Percentiles rank a stretch among this genome's conserved stretches.
phyloP scores from a whole-genome alignment of 495 filamentous ascomycete genomes.

The Penicillium riverlandense region DNA sequence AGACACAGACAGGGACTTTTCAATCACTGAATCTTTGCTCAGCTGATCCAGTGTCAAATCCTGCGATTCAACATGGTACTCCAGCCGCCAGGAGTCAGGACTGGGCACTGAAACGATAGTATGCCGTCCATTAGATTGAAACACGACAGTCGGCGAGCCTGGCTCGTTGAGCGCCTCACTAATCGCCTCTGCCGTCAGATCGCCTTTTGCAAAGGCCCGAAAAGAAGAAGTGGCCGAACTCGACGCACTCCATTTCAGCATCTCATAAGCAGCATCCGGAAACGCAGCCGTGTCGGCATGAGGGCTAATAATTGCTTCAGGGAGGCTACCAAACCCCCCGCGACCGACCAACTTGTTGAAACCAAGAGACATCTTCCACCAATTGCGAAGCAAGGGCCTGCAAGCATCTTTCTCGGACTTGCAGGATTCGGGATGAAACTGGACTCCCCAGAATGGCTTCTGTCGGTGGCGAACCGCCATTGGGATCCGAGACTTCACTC shows the following conservation, averaged over 20 bases:
- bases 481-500: conserved; percentile 42
- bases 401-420: conserved; percentile 68
- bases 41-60: conserved; percentile 19
- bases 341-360: conserved; percentile 34
- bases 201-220: conserved; percentile 14
- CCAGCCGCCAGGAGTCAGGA: conserved; percentile 34
- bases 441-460: conserved; percentile 84
- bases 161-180: conserved; percentile 31
- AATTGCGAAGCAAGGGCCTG: conserved; percentile 60
- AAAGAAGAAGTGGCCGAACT: conserved; percentile 20
- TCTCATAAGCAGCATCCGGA: conserved; percentile 23
- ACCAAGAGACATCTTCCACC: conserved; percentile 50
- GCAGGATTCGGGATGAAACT: conserved; percentile 93
- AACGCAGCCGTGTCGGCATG: conserved; percentile 14
- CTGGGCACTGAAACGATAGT: conserved; percentile 36
- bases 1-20: conserved; percentile 19
- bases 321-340: conserved; percentile 17
- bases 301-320: conserved; percentile 18
- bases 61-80: conserved; percentile 24
- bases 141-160: conserved; percentile 31
- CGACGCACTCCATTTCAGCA: conserved; percentile 30
- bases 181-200: conserved; percentile 24
- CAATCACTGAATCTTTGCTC: conserved; percentile 1
- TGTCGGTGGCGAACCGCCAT: conserved; percentile 66
- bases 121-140: conserved; percentile 36